These are phyloP conservation scores for Chondrostereum purpureum DNA, from an alignment of 1,284 basidiomycete genomes.

Conservation along the genomic window DNA sequence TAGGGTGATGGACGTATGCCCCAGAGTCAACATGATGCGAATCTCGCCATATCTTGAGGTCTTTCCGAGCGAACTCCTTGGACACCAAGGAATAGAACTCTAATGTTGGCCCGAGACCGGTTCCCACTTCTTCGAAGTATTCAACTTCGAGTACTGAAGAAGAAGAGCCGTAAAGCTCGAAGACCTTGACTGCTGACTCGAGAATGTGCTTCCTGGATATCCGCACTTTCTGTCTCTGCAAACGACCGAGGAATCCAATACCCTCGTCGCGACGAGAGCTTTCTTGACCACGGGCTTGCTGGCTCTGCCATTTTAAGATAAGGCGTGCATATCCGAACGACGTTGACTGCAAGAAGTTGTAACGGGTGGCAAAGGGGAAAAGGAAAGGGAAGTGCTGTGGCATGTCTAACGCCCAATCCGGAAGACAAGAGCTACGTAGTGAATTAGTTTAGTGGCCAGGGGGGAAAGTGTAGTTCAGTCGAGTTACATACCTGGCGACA, in stretches of 20 bases:
- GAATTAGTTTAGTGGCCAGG: conserved; percentile 1
- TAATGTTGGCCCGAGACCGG: conserved; percentile 95
- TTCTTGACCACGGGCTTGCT: conserved; percentile 69
- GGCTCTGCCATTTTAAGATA: conserved; percentile 86
- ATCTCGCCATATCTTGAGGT: conserved; percentile 88
- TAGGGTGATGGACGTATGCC: conserved; percentile 72
- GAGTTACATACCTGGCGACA: conserved; percentile 72
- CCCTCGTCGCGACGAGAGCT: conserved; percentile 80
- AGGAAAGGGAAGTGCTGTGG: conserved; percentile 96
- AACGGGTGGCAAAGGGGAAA: conserved; percentile 96
- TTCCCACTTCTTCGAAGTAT: conserved; percentile 99
- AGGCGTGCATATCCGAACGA: conserved; percentile 96
- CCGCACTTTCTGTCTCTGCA: conserved; percentile 94
- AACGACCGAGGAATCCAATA: conserved; percentile 84
- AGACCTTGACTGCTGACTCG: conserved; percentile 96
- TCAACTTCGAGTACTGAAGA: conserved; percentile 94
- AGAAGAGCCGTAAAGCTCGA: conserved; percentile 93
- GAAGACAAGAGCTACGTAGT: conserved; percentile 76
- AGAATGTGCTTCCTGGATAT: conserved; percentile 93
- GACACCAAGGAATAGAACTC: conserved; percentile 97
- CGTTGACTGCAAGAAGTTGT: conserved; percentile 94
- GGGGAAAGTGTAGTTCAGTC: conserved; percentile 2
- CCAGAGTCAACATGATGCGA: conserved; percentile 61
- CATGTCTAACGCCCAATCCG: conserved; percentile 93
- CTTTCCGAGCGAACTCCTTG: conserved; percentile 84